These are phyloP conservation scores for Aspergillus versicolor DNA, from an alignment of 2,329 filamentous ascomycete species.

Conservation along the genomic window DNA sequence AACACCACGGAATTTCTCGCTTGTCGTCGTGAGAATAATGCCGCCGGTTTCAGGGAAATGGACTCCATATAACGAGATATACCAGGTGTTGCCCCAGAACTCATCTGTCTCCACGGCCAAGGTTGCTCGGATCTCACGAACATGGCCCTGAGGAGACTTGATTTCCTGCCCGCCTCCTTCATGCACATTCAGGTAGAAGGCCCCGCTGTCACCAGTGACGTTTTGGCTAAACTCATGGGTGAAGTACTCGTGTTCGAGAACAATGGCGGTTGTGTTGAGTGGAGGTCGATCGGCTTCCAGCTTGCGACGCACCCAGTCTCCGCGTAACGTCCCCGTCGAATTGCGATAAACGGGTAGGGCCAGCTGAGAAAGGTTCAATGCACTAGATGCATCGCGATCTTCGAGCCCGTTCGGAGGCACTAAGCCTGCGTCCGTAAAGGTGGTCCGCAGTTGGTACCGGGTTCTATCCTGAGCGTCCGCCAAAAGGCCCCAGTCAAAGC, in stretches of 20 bases:
- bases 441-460: conserved; percentile 51
- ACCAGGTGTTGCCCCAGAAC: conserved; percentile 71
- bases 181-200: conserved; percentile 67
- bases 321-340: conserved; percentile 71
- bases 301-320: conserved; percentile 68
- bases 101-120: conserved; percentile 71
- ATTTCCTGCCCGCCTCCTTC: conserved; percentile 48
- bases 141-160: conserved; percentile 49
- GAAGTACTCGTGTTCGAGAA: conserved; percentile 66
- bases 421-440: conserved; percentile 33
- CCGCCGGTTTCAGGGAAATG: conserved; percentile 82
- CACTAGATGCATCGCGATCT: conserved; percentile 22
- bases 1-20: conserved; percentile 90
- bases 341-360: conserved; percentile 69
- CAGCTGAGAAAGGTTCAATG: conserved; percentile 37
- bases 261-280: conserved; percentile 65
- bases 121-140: conserved; percentile 68
- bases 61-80: conserved; percentile 76
- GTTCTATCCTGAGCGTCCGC: conserved; percentile 65
- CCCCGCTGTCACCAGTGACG: conserved; percentile 70
- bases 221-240: conserved; percentile 72
- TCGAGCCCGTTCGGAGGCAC: conserved; percentile 29
- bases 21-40: conserved; percentile 81
- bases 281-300: conserved; percentile 51
- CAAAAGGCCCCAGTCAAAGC: conserved; percentile 76